A percentile compares a stretch with the other conserved stretches of the same genome.
Conservation (phyloP, 805 yeast genomes). For the Ogataea sp. region DNA sequence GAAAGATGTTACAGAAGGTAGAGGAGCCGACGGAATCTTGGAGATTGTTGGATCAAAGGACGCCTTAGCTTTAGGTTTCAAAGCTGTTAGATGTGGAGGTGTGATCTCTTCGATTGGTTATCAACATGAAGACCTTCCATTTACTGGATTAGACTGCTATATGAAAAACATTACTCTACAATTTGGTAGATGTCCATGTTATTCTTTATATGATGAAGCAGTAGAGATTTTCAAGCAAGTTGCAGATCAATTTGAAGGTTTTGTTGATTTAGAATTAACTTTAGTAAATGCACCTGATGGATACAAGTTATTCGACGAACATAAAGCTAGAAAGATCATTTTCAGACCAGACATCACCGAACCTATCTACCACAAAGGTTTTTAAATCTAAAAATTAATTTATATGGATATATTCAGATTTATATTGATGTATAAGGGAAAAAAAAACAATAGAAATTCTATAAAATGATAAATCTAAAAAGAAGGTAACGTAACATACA, state of each 20-base stretch:
- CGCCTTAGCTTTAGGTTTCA: conserved; percentile 44
- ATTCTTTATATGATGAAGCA: conserved; percentile 47
- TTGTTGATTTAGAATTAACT: conserved; percentile 40
- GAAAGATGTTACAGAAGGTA: conserved; percentile 29
- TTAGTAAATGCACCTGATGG: conserved; percentile 38
- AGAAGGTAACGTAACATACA: too few relatives aligned
- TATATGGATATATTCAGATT: too few relatives aligned
- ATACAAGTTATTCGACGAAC: conserved; percentile 44
- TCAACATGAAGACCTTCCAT: conserved; percentile 50
- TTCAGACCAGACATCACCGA: conserved; percentile 20
- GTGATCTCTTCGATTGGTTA: conserved; percentile 52
- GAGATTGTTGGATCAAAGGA: conserved; percentile 52
- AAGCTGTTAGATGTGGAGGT: conserved; percentile 49
- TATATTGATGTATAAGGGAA: too few relatives aligned
- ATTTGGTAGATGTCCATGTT: conserved; percentile 58
- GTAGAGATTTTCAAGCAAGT: conserved; percentile 37
- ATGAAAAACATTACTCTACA: conserved; percentile 47
- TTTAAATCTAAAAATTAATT: background rate
- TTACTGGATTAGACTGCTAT: conserved; percentile 50
- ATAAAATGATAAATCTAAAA: too few relatives aligned
- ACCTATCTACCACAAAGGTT: conserved; percentile 5
- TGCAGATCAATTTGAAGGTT: conserved; percentile 37
- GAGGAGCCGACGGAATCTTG: conserved; percentile 53
- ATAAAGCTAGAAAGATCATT: conserved; percentile 47
- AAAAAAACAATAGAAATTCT: too few relatives aligned